Percentiles rank a stretch among this genome's conserved stretches.
Evolutionary conservation across 2,329 filamentous ascomycete genomes (phyloP).

Genomic region (Paecilomyces sp.): DNA sequence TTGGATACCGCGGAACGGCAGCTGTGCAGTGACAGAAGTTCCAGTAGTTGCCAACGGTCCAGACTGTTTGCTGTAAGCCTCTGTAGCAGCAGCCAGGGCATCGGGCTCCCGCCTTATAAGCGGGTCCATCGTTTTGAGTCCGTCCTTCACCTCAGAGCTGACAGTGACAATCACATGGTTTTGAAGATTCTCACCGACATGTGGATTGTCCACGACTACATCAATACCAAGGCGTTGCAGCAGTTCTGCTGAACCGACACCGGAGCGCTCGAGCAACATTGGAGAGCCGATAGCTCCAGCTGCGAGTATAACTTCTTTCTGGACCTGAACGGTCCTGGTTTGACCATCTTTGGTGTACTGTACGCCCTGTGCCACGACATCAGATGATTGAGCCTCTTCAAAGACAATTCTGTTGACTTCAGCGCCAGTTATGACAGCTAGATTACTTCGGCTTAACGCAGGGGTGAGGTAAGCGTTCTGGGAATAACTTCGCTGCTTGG

Average conservation of each 20-base stretch:
- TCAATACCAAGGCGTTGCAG: not conserved
- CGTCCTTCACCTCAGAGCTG: too few species aligned
- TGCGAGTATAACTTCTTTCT: not conserved
- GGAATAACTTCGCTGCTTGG: slow-evolving; percentile 33
- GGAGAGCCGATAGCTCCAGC: not conserved
- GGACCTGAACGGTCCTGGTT: not conserved
- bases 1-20: too few species aligned
- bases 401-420: slow-evolving; percentile 28
- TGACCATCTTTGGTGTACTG: not conserved
- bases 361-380: not conserved
- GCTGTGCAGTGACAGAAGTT: too few species aligned
- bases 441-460: slow-evolving; percentile 32
- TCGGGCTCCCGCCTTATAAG: too few species aligned
- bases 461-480: slow-evolving; percentile 31
- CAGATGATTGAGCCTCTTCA: not conserved
- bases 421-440: slow-evolving; percentile 41
- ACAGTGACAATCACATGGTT: not conserved
- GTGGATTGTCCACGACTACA: not conserved
- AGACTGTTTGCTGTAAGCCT: too few species aligned
- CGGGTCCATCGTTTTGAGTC: too few species aligned
- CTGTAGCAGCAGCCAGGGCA: too few species aligned
- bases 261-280: not conserved
- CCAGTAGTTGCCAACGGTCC: too few species aligned
- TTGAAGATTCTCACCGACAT: not conserved
- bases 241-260: not conserved